Evolutionary conservation across 148 eudicot genomes (phyloP).

Genomic region (Chenopodium suecicum): DNA sequence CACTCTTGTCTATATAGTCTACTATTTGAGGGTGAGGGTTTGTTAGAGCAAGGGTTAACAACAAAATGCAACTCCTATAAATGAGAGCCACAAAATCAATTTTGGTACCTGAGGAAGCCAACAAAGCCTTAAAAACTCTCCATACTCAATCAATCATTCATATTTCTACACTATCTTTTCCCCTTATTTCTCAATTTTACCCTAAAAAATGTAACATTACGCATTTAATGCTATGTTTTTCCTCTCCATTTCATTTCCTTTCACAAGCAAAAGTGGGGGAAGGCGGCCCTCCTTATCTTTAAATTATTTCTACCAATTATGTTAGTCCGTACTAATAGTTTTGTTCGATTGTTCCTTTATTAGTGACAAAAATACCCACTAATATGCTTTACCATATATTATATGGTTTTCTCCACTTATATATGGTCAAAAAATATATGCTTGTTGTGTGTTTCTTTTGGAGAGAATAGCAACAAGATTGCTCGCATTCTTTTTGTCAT

Average conservation of each 20-base stretch:
- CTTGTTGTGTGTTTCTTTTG: not conserved
- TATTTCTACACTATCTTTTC: not conserved
- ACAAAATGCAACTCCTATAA: not conserved
- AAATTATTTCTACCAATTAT: not conserved
- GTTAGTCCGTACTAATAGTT: not conserved
- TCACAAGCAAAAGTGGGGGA: not conserved
- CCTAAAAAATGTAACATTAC: constrained; percentile 13
- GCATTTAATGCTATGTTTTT: constrained; percentile 16
- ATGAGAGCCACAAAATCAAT: constrained; percentile 15
- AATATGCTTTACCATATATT: not conserved
- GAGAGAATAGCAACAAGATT: not conserved
- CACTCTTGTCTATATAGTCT: no score
- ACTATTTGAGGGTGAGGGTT: not conserved
- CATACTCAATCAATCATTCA: not conserved
- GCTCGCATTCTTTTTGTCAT: not conserved
- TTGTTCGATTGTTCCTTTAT: no score
- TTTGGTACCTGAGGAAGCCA: constrained; percentile 6
- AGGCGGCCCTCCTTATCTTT: constrained; percentile 22
- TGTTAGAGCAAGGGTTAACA: not conserved
- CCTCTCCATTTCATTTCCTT: not conserved
- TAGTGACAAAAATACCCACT: not conserved
- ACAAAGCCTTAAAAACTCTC: not conserved
- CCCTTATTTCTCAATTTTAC: not conserved
- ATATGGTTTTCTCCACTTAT: not conserved
- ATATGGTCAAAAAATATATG: not conserved